phyloP scores from a whole-genome alignment of 768 basidiomycete genomes.

The Auriculariales sp. region DNA sequence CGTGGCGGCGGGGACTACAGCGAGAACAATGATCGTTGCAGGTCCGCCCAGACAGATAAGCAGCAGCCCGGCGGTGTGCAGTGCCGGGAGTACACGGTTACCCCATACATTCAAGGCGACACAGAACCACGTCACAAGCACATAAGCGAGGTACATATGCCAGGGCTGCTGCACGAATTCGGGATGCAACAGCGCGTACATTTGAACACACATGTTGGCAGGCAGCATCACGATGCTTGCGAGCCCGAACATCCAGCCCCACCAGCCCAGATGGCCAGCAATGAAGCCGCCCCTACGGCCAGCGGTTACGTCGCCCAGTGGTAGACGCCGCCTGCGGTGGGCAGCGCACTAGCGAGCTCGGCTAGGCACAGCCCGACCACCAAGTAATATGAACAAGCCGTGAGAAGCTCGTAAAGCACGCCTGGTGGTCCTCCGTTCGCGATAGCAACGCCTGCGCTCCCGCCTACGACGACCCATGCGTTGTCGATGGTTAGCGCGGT shows the following conservation, averaged over 20 bases:
- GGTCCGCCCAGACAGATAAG: neutral
- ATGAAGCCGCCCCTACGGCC: neutral
- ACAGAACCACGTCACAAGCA: neutral
- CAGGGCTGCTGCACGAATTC: neutral
- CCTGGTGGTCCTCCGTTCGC: neutral
- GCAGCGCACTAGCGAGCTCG: neutral
- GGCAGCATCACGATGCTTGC: neutral
- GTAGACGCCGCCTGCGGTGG: neutral
- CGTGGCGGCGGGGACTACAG: neutral
- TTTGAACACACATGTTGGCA: neutral
- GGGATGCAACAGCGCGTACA: neutral
- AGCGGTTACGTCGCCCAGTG: neutral
- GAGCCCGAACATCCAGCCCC: neutral
- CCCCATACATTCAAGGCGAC: neutral
- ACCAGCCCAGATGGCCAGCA: neutral
- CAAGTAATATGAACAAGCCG: neutral
- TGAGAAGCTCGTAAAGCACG: neutral
- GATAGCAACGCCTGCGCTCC: neutral
- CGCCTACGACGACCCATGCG: neutral
- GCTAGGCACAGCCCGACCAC: neutral
- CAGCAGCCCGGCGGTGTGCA: neutral
- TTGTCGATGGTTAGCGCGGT: neutral
- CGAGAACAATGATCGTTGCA: neutral
- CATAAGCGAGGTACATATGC: neutral
- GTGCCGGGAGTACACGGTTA: neutral